Evolutionary conservation across 495 filamentous ascomycete species (phyloP), one percentile per base, ranked within the genome.

Genomic region (Talaromyces nanjingensis): DNA sequence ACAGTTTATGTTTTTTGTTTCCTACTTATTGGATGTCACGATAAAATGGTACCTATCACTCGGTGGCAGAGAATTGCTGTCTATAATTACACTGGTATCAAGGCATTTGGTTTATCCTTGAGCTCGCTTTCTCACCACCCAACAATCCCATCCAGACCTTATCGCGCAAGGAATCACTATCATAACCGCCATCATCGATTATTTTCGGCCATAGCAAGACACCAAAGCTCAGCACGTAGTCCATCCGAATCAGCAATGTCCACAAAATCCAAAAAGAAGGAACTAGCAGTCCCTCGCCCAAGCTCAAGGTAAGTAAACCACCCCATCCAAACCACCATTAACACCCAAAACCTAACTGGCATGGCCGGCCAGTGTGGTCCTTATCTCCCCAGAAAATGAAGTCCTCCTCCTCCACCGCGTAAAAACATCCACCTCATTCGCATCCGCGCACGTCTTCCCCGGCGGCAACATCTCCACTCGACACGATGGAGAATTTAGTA

Each of bases 401-500:
- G 84, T 98, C 47, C 84, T 98, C 22, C 84, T 98, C 22, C 85
- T 98, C 2, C 91, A 92, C 68, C 87, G 94, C 60, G 91, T 97
- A 12, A 79, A 87, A 57, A 89, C 86, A 1, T 93, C 92, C 2
- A 84, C 82, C 6, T 88, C 92, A 24, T 98, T 97, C 66, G 84
- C 94, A 14, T 93, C 90, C 0, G 93, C 93, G 0, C 92, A 98
- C 70, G 94, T 98, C 63, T 98, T 98, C 68, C 94, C 94, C 0
- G 94, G 94, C n/a, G 94, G 94, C 0, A 92, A 94, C 65, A 77
- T 96, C 7, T 89, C 89, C 0, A 60, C 75, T 0, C 83, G 85
- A 49, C 87, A 91, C 64, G 91, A 96, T 64, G 91, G 87, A 7
- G 65, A 74, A 0, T 78, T 86, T 29, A 84, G 86, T 6, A 69